Conservation (phyloP, 1,284 basidiomycete genomes). For the Ceratobasidium sp. region DNA sequence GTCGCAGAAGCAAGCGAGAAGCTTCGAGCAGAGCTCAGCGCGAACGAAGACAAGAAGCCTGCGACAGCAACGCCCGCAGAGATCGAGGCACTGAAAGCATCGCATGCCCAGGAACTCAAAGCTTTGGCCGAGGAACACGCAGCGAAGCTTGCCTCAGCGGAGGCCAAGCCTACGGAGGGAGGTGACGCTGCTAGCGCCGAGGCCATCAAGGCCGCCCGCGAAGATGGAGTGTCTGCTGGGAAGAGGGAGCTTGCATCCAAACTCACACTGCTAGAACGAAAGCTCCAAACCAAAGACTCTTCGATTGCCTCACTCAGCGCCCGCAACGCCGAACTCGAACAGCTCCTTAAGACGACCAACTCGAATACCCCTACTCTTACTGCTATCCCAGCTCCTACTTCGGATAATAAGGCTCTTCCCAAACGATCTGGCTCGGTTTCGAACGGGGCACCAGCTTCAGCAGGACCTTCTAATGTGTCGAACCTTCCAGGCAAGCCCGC, state of each 20-base stretch:
- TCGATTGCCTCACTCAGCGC: slow-evolving; percentile 39
- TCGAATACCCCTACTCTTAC: slow-evolving; percentile 18
- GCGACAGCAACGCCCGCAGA: slow-evolving; percentile 52
- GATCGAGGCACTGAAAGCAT: slow-evolving; percentile 55
- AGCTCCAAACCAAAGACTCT: slow-evolving; percentile 39
- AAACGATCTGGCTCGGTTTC: slow-evolving; percentile 26
- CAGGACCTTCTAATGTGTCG: not conserved
- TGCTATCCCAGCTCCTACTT: slow-evolving; percentile 19
- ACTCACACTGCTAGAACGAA: slow-evolving; percentile 54
- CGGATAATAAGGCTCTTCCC: slow-evolving; percentile 7
- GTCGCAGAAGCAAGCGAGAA: slow-evolving; percentile 51
- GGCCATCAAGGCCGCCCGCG: slow-evolving; percentile 20
- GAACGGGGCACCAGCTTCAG: slow-evolving; percentile 23
- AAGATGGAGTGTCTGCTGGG: slow-evolving; percentile 35
- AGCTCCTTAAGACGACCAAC: slow-evolving; percentile 23
- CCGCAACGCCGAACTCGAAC: slow-evolving; percentile 33
- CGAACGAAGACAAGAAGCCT: slow-evolving; percentile 48
- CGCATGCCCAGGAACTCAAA: slow-evolving; percentile 51
- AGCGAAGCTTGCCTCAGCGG: slow-evolving; percentile 19
- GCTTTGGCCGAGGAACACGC: slow-evolving; percentile 49
- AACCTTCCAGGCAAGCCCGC: slow-evolving; percentile 18
- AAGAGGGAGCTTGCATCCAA: slow-evolving; percentile 49
- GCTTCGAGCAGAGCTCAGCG: slow-evolving; percentile 45
- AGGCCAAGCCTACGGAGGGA: slow-evolving; percentile 11
- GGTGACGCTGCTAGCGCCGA: slow-evolving; percentile 1